phyloP scores from a whole-genome alignment of 768 basidiomycete species.

The Botryobasidium botryosum region DNA sequence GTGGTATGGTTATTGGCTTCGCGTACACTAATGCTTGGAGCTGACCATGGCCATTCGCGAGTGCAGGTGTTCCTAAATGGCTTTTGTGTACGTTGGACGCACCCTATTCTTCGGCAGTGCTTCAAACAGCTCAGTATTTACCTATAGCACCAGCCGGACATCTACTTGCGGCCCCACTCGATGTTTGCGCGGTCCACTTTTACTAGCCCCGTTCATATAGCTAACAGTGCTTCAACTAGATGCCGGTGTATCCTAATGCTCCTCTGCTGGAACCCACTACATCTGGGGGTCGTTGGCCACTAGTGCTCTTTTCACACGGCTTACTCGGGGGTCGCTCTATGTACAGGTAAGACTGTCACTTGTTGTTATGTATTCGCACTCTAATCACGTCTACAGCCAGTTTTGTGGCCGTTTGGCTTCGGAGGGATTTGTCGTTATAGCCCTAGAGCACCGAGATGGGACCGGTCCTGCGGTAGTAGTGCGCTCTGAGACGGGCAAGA shows the following conservation, averaged over 20 bases:
- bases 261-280: constrained; percentile 26
- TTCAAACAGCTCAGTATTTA: background rate
- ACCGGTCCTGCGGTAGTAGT: constrained; percentile 31
- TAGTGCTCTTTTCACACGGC: constrained; percentile 76
- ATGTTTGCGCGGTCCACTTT: background rate
- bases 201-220: background rate
- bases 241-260: constrained; percentile 40
- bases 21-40: background rate
- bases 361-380: background rate
- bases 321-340: constrained; percentile 55
- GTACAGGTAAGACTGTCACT: constrained; percentile 32
- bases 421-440: constrained; percentile 63
- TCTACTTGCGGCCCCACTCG: background rate
- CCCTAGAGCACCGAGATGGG: constrained; percentile 74
- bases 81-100: constrained; percentile 31
- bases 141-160: background rate
- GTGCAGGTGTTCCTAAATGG: constrained; percentile 5
- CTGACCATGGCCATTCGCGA: background rate
- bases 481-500: background rate
- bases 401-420: constrained; percentile 57
- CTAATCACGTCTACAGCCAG: constrained; percentile 21
- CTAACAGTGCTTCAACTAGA: constrained; percentile 25
- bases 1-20: constrained; percentile 21
- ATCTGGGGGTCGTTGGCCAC: constrained; percentile 33
- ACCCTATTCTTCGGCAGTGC: constrained; percentile 20